Base-by-base conservation (phyloP, 192 early-diverging fungal species). In the Lobosporangium transversale region DNA sequence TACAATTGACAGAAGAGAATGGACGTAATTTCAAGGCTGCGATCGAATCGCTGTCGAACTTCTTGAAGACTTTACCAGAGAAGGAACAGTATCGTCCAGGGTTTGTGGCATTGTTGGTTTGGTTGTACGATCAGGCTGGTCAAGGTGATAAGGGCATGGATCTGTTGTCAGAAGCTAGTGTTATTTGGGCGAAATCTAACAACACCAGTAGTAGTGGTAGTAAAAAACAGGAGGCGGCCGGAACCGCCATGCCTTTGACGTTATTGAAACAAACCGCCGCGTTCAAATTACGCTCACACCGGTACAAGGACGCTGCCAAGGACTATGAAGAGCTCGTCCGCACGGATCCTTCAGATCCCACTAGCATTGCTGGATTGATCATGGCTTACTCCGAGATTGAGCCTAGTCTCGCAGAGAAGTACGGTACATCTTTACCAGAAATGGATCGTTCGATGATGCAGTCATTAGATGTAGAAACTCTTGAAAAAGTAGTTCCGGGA, bases 251-350 rank as follows among this genome's bases (percentile, higher is more conserved):
- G 53, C 68, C 63, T 6, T 61, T 67, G 30, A 48, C 73, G 1
- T 81, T 89, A 33, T 60, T 91, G 55, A 85, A 86, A 45, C 89
- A 92, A 47, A 85, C 89, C 4, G 90, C 91, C 0, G 70, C 83
- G 12, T 92, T 89, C 79, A 92, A 92, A 52, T 61, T 93, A n/a
- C 78, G 85, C 36, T 80, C 83, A 8, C 62, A 83, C 10, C 81
- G 85, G 2, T 85, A 81, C 65, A 63, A 63, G 42, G 91, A 91
- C 24, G 91, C 91, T 20, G 89, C 88, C 15, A 69, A 66, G 42
- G 89, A 91, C 76, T 92, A 87, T 36, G 91, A 93, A 58, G 81
- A 85, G 53, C 81, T 93, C 43, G 88, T 93, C 11, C 84, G 86
- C 26, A 80, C 78, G 20, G 88, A 93, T 58, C 89, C 91, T 14